Percentiles rank a stretch among this genome's conserved stretches.
phyloP scores from a whole-genome alignment of 352 stramenopile genomes.

The Globisporangium camurandrum region DNA sequence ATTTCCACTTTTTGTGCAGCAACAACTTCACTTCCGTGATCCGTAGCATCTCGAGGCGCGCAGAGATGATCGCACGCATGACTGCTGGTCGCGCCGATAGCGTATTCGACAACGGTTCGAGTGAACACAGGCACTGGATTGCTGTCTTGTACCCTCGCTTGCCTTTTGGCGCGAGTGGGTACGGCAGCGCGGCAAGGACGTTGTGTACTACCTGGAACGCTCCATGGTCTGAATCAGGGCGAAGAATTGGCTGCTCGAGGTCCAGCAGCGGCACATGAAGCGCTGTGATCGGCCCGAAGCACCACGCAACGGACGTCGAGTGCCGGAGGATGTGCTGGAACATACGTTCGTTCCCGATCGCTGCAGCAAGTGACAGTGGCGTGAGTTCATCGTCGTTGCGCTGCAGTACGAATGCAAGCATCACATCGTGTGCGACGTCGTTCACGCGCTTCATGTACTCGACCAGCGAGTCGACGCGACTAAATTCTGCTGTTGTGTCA shows the following conservation, averaged over 20 bases:
- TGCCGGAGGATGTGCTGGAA: slow-evolving; percentile 49
- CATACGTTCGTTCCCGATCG: slow-evolving; percentile 42
- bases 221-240: slow-evolving; percentile 12
- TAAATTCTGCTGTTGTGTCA: not conserved
- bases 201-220: slow-evolving; percentile 18
- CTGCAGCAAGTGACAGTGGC: slow-evolving; percentile 45
- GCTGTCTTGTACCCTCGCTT: slow-evolving; percentile 30
- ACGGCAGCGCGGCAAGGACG: slow-evolving; percentile 13
- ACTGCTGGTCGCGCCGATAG: slow-evolving; percentile 16
- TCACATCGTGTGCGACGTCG: slow-evolving; percentile 21
- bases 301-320: slow-evolving; percentile 37
- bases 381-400: slow-evolving; percentile 46
- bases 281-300: slow-evolving; percentile 47
- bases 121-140: slow-evolving; percentile 51
- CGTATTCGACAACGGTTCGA: slow-evolving; percentile 34
- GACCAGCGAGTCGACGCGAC: slow-evolving; percentile 11
- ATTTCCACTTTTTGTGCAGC: slow-evolving; percentile 61
- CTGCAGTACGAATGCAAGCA: slow-evolving; percentile 34
- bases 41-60: slow-evolving; percentile 48
- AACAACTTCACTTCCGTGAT: slow-evolving; percentile 41
- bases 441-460: slow-evolving; percentile 25
- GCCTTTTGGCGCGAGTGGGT: slow-evolving; percentile 29
- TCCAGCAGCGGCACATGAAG: slow-evolving; percentile 42
- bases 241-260: slow-evolving; percentile 37
- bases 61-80: slow-evolving; percentile 22